Percentiles rank a stretch among this genome's conserved stretches.
phyloP scores from a whole-genome alignment of 192 early-diverging fungal species.

The Cladochytrium replicatum region DNA sequence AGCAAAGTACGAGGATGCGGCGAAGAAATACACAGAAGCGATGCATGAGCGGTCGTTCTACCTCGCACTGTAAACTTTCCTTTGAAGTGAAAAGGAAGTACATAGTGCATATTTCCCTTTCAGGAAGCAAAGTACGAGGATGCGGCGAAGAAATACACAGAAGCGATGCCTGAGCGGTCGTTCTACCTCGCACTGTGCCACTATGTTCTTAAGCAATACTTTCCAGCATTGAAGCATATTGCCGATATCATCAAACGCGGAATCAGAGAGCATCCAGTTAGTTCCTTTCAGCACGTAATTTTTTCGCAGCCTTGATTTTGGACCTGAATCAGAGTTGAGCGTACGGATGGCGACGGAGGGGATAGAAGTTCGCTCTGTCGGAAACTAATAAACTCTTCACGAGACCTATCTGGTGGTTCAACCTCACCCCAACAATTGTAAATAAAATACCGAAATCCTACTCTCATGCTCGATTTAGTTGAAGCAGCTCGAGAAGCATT shows the following conservation, averaged over 20 bases:
- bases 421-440: slow-evolving; percentile 56
- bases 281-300: slow-evolving; percentile 12
- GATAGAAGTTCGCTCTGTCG: slow-evolving; percentile 50
- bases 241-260: slow-evolving; percentile 53
- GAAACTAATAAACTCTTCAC: slow-evolving; percentile 48
- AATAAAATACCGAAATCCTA: slow-evolving; percentile 54
- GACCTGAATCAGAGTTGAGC: slow-evolving; percentile 37
- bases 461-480: slow-evolving; percentile 15
- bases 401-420: slow-evolving; percentile 51
- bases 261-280: slow-evolving; percentile 52
- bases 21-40: slow-evolving; percentile 26
- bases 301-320: not conserved
- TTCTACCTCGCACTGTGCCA: slow-evolving; percentile 49
- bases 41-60: slow-evolving; percentile 44
- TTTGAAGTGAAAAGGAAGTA: too few species aligned
- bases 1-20: slow-evolving; percentile 41
- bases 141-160: slow-evolving; percentile 35
- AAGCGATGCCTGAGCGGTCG: slow-evolving; percentile 40
- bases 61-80: slow-evolving; percentile 45
- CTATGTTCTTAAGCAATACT: slow-evolving; percentile 45
- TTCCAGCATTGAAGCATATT: slow-evolving; percentile 47
- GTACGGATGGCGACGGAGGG: slow-evolving; percentile 58
- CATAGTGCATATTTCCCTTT: too few species aligned
- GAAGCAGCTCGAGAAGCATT: slow-evolving; percentile 54
- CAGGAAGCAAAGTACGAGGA: slow-evolving; percentile 52